Base-by-base conservation (phyloP, 169 alveolate genomes). In the Babesia divergens region DNA sequence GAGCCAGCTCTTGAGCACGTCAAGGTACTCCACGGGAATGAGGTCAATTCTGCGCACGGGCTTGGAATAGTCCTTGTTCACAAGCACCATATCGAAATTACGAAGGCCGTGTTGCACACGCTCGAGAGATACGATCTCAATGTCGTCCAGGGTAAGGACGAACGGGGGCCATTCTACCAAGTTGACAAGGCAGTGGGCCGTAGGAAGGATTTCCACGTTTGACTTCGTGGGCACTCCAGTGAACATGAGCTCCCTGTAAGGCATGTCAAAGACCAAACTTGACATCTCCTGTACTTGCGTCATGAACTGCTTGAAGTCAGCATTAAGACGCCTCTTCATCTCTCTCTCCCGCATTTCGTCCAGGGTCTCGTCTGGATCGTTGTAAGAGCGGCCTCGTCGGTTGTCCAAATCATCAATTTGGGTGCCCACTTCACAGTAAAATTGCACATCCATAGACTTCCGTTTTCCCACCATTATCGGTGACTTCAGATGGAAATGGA, bases 101-200 rank as follows among this genome's bases (percentile, higher is more conserved):
- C 97, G 91, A 42, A 95, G 83, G n/a, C 97, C 97, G 82, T 94
- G 97, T 58, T 93, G 96, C 5, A 97, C 98, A 64, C 99, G 89
- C 88, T 97, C 99, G 59, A 97, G 93, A 28, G 98, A 96, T 6
- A 96, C 98, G 4, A 94, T 86, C 82, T 97, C 99, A 24, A 97
- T 92, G 55, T 97, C 99, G 51, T 90, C 96, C 49, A 97, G 92
- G 26, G 96, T 90, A 35, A 96, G 90, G 9, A 97, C 97, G 65
- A 96, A 97, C 38, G 98, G 98, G 24, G 99, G 99, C 89, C 93
- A 91, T 71, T 97, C 99, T 38, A 93, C 91, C 51, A 97, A 75
- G 56, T 95, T 97, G 29, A 96, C 95, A 44, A 97, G 74, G 56
- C 99, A 95, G 70, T 95, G 94, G 28, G 95, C 96, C 6, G 99